Base-by-base conservation (phyloP, 2,329 filamentous ascomycete species). In the Neurospora sp. region DNA sequence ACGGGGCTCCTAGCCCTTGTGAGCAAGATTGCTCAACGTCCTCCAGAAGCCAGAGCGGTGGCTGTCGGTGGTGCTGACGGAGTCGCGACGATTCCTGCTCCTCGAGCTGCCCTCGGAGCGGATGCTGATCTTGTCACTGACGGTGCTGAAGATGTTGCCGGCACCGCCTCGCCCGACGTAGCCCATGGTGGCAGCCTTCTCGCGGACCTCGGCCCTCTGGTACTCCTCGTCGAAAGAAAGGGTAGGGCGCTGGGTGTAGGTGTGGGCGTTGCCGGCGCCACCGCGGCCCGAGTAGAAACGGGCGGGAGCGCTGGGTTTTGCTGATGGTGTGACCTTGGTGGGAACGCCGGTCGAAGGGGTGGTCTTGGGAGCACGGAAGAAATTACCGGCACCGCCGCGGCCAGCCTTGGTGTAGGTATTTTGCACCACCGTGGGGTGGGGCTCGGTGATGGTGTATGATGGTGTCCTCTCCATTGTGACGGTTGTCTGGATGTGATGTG, bases 151-250 rank as follows among this genome's bases (percentile, higher is more conserved):
- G 73, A 83, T 76, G 81, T 91, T 91, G 72, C 87, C 88, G 28
- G 87, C 87, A 69, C 88, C 88, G 72, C 88, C 88, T 66, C 88
- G 86, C 71, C 88, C 88, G 73, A 89, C 85, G 79, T 88, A 83
- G 80, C 86, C 87, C 28, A 84, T 80, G 28, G 84, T 81, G 69
- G 85, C 81, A 75, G 83, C 80, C 73, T 83, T 81, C 76, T 84
- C 83, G 69, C 86, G 81, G 70, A 84, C 81, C 75, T 83, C 82
- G 75, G 87, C 84, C 72, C 84, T 83, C 74, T 83, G 80, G 75
- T 88, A 86, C 78, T 90, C 88, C 81, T 90, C 88, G 78, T 90
- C 88, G 80, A 92, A 92, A 71, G 84, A 86, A 79, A 90, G 85
- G 74, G 86, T 84, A 75, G 85, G 83, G 67, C 87, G 83, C 77